These are phyloP conservation scores for Biscogniauxia sp. DNA, from an alignment of 2,329 filamentous ascomycete species.

Conservation along the genomic window DNA sequence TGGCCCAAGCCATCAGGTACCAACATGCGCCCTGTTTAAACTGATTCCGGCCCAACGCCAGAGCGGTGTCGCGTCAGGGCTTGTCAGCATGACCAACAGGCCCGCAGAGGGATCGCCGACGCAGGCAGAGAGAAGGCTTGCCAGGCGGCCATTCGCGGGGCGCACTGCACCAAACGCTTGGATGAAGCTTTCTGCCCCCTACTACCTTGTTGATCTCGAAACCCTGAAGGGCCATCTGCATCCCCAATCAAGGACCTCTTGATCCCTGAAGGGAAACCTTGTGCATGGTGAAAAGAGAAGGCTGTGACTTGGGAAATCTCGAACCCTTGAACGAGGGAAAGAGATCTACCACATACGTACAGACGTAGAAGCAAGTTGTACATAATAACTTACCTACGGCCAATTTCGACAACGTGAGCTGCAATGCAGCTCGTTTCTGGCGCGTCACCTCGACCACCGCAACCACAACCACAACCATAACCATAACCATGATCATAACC, in stretches of 20 bases:
- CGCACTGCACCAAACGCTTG: slow-evolving; percentile 15
- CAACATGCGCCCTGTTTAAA: slow-evolving; percentile 23
- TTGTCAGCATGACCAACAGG: slow-evolving; percentile 29
- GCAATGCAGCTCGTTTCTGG: slow-evolving; percentile 16
- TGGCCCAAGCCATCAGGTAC: slow-evolving; percentile 30
- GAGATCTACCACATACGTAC: slow-evolving; percentile 3
- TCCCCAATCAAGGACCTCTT: neutral
- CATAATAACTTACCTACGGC: slow-evolving; percentile 1
- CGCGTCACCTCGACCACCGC: slow-evolving; percentile 14
- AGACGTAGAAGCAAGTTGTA: neutral
- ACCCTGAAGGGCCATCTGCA: neutral
- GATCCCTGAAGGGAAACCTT: slow-evolving; percentile 3
- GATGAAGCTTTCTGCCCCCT: slow-evolving; percentile 2
- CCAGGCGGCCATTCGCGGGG: slow-evolving; percentile 20
- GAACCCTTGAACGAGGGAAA: slow-evolving; percentile 3
- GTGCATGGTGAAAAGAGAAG: neutral
- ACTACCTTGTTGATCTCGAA: slow-evolving; percentile 12
- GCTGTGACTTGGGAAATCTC: neutral
- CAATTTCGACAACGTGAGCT: slow-evolving; percentile 4
- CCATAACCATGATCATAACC: slow-evolving; percentile 11
- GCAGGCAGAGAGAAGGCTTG: slow-evolving; percentile 23
- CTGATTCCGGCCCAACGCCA: slow-evolving; percentile 32
- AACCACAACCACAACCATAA: slow-evolving; percentile 13
- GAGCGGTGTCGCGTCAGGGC: slow-evolving; percentile 29
- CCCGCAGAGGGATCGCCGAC: slow-evolving; percentile 32